Conservation (phyloP, 2,329 filamentous ascomycete species). For the Ceratocystis cacaofunesta region DNA sequence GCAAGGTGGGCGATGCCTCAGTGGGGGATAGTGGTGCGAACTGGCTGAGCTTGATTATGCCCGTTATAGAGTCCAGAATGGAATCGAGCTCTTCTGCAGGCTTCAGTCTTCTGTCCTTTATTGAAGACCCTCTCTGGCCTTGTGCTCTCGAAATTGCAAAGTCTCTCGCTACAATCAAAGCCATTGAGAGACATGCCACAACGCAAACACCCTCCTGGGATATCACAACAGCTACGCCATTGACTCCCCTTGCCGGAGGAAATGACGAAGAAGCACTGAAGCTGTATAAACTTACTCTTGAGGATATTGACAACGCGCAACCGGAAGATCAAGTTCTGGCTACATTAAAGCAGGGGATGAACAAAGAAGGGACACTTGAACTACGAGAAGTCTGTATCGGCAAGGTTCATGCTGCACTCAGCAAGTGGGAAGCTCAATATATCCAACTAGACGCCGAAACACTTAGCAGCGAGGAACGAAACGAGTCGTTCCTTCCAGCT, state of each 20-base stretch:
- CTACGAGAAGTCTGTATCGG: neutral
- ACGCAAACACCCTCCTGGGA: neutral
- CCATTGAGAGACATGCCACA: constrained; percentile 25
- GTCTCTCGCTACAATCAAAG: constrained; percentile 28
- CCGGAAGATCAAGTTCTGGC: neutral
- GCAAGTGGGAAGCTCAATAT: constrained; percentile 35
- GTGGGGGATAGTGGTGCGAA: constrained; percentile 23
- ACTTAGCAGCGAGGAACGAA: constrained; percentile 37
- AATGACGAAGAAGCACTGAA: neutral
- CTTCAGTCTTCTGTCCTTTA: constrained; percentile 67
- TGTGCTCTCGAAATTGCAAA: constrained; percentile 34
- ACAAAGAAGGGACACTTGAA: neutral
- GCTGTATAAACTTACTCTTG: constrained; percentile 1
- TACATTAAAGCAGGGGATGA: neutral
- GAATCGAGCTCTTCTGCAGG: constrained; percentile 45
- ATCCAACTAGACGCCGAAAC: constrained; percentile 33
- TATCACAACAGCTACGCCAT: neutral
- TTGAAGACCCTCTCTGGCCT: constrained; percentile 44
- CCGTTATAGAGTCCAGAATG: constrained; percentile 55
- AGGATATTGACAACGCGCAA: neutral
- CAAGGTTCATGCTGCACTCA: constrained; percentile 20
- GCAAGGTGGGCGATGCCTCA: constrained; percentile 24
- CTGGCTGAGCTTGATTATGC: constrained; percentile 53
- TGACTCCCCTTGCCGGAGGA: neutral
- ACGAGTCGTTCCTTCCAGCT: constrained; percentile 54